phyloP scores from a whole-genome alignment of 1,139 yeast genomes.

The Debaryomycetaceae sp. region DNA sequence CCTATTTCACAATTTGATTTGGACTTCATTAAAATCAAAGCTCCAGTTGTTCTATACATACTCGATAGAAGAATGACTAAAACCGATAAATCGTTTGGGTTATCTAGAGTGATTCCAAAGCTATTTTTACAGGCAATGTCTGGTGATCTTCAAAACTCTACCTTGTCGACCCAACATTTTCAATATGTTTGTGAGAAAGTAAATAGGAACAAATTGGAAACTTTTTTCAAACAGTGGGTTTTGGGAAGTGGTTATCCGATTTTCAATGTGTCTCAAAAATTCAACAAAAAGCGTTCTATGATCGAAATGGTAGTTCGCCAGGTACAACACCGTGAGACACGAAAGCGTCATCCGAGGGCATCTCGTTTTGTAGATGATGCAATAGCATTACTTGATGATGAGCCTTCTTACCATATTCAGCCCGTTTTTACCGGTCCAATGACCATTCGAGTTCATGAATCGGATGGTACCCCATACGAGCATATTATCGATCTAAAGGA shows the following conservation, averaged over 20 bases:
- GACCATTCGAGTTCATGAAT: conserved; percentile 95
- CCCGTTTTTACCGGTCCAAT: conserved; percentile 84
- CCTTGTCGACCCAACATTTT: conserved; percentile 77
- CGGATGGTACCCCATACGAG: conserved; percentile 99
- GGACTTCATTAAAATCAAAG: conserved; percentile 66
- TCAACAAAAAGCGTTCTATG: conserved; percentile 89
- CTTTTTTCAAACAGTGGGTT: conserved; percentile 92
- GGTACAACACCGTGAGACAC: conserved; percentile 66
- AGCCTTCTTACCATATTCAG: conserved; percentile 36
- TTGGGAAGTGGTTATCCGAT: conserved; percentile 86
- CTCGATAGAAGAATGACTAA: conserved; percentile 92
- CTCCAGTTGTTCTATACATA: conserved; percentile 82
- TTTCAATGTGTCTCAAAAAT: conserved; percentile 83
- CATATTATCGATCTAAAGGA: conserved; percentile 93
- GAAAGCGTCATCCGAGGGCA: conserved; percentile 29
- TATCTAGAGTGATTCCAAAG: conserved; percentile 88
- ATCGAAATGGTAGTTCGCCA: conserved; percentile 95
- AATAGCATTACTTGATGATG: conserved; percentile 37
- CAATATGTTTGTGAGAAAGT: conserved; percentile 93
- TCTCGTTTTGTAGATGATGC: conserved; percentile 48
- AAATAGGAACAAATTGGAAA: conserved; percentile 77
- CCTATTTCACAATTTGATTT: conserved; percentile 67
- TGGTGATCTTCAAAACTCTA: conserved; percentile 82
- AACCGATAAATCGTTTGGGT: conserved; percentile 90
- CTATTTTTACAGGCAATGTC: conserved; percentile 93